These are phyloP conservation scores for Fusarium keratoplasticum DNA, from an alignment of 2,329 filamentous ascomycete species.

Conservation along the genomic window DNA sequence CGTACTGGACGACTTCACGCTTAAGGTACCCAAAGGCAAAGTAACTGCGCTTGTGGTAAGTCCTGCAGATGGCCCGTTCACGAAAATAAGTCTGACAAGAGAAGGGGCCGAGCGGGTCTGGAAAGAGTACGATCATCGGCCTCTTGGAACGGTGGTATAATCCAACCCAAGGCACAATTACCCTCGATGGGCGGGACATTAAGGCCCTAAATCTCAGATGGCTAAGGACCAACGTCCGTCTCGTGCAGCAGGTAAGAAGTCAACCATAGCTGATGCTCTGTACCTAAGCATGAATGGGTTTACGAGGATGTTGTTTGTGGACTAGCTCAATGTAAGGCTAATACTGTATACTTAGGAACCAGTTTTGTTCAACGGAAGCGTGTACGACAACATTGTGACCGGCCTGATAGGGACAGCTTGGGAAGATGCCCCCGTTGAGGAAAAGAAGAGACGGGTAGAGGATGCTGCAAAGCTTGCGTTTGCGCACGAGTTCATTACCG, in stretches of 20 bases:
- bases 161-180: constrained; percentile 44
- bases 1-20: constrained; percentile 54
- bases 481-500: constrained; percentile 59
- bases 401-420: constrained; percentile 53
- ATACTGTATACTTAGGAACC: constrained; percentile 42
- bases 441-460: constrained; percentile 56
- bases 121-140: constrained; percentile 54
- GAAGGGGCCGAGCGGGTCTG: constrained; percentile 47
- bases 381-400: constrained; percentile 63
- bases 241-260: constrained; percentile 45
- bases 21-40: constrained; percentile 57
- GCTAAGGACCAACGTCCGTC: constrained; percentile 49
- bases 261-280: no score
- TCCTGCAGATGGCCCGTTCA: not conserved
- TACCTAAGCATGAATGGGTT: not conserved
- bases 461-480: constrained; percentile 59
- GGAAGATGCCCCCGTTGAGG: constrained; percentile 47
- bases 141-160: constrained; percentile 53
- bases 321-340: not conserved
- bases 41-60: constrained; percentile 53
- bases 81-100: not conserved
- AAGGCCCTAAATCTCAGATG: constrained; percentile 48
- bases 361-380: constrained; percentile 53
- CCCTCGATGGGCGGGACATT: constrained; percentile 47
- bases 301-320: not conserved